Evolutionary conservation across 345 rosid genomes (phyloP).

Genomic region (Gossypium rotundifolium): DNA sequence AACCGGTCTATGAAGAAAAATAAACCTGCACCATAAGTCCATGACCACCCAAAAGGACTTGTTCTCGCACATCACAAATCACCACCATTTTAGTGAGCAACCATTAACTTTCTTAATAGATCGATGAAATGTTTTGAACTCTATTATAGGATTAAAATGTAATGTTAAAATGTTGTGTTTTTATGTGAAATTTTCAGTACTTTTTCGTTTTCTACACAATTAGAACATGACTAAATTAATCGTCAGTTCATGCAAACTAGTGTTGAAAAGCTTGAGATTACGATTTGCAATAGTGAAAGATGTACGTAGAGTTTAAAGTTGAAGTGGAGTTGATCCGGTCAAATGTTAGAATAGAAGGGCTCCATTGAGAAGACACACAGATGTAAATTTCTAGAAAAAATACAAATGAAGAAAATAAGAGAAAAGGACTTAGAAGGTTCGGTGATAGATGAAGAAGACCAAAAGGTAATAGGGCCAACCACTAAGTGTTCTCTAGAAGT

Average conservation of each 20-base stretch:
- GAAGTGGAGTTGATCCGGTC: neutral
- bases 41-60: conserved; percentile 87
- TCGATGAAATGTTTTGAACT: neutral
- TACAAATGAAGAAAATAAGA: neutral
- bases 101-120: neutral
- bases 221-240: neutral
- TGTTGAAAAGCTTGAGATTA: neutral
- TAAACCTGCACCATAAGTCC: conserved; percentile 93
- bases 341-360: neutral
- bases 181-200: neutral
- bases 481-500: neutral
- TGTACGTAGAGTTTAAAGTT: neutral
- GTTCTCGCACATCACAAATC: conserved; percentile 41
- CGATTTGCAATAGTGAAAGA: neutral
- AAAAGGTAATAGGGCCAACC: neutral
- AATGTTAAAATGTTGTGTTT: neutral
- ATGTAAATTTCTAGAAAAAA: neutral
- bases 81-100: neutral
- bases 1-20: too few species aligned
- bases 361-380: neutral
- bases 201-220: neutral
- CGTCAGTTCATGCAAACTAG: neutral
- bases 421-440: neutral
- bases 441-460: neutral
- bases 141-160: neutral